A percentile compares a stretch with the other conserved stretches of the same genome.
phyloP scores from a whole-genome alignment of 257 asterid genomes.

The Nicotiana noctiflora region DNA sequence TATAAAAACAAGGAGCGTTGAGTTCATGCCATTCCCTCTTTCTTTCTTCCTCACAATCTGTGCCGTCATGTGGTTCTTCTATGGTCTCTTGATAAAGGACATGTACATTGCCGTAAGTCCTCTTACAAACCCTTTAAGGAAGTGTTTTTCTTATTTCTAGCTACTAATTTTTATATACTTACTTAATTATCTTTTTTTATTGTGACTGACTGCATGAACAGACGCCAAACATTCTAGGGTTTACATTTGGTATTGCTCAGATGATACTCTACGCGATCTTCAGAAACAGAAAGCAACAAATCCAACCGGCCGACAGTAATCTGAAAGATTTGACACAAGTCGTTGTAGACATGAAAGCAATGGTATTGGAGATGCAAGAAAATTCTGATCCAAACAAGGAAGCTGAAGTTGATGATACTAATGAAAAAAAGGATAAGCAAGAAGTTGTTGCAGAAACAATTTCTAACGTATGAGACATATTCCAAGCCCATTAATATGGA shows the following conservation, averaged over 20 bases:
- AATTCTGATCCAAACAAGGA: neutral
- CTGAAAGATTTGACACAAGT: neutral
- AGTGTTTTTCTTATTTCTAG: too few relatives aligned
- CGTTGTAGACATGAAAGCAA: neutral
- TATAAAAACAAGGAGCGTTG: constrained; percentile 64
- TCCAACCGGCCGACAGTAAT: constrained; percentile 9
- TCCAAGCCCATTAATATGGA: neutral
- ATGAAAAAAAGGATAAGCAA: neutral
- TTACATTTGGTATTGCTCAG: constrained; percentile 25
- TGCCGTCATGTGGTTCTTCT: constrained; percentile 74
- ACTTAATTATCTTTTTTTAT: neutral
- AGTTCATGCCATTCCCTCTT: constrained; percentile 68
- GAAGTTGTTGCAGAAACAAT: neutral
- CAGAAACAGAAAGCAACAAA: constrained; percentile 16
- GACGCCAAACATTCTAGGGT: constrained; percentile 32
- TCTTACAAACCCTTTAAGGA: too few relatives aligned
- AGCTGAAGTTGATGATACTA: neutral
- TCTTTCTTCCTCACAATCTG: constrained; percentile 70
- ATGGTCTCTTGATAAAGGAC: constrained; percentile 57
- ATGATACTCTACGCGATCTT: constrained; percentile 27
- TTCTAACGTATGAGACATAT: neutral
- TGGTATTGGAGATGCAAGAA: neutral
- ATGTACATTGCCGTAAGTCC: constrained; percentile 67
- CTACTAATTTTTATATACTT: neutral
- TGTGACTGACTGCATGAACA: constrained; percentile 1